Evolutionary conservation across 495 filamentous ascomycete species (phyloP).

Genomic region (Lasiosphaeriaceae sp.): DNA sequence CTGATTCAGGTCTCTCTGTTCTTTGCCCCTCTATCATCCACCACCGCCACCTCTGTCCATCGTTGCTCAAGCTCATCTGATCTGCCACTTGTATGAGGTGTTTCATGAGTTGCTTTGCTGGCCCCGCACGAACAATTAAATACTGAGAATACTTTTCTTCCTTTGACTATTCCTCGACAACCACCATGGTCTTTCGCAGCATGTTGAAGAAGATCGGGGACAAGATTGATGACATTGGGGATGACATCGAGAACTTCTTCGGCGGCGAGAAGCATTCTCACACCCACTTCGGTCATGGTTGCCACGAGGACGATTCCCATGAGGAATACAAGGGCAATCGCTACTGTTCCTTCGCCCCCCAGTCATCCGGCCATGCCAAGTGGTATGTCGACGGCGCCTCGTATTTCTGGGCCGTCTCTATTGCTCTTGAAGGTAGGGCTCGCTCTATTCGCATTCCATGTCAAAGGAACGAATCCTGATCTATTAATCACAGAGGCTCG

Average conservation of each 20-base stretch:
- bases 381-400: constrained; percentile 93
- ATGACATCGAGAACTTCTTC: constrained; percentile 27
- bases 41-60: not conserved
- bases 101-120: not conserved
- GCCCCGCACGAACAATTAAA: not conserved
- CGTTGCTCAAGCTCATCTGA: not conserved
- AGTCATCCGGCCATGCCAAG: constrained; percentile 84
- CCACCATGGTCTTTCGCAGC: not conserved
- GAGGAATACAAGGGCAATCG: constrained; percentile 52
- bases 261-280: constrained; percentile 38
- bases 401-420: constrained; percentile 87
- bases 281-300: constrained; percentile 31
- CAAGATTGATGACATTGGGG: constrained; percentile 20
- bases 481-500: constrained; percentile 53
- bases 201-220: constrained; percentile 24
- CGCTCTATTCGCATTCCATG: not conserved
- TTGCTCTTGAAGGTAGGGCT: constrained; percentile 63
- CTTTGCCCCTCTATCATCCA: not conserved
- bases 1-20: not conserved
- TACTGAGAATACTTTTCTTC: not conserved
- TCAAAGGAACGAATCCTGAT: constrained; percentile 12
- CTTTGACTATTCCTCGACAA: not conserved
- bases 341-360: constrained; percentile 81
- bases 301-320: constrained; percentile 28
- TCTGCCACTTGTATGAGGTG: not conserved